phyloP scores from a whole-genome alignment of 441 rosid species.

The Melastoma candidum region DNA sequence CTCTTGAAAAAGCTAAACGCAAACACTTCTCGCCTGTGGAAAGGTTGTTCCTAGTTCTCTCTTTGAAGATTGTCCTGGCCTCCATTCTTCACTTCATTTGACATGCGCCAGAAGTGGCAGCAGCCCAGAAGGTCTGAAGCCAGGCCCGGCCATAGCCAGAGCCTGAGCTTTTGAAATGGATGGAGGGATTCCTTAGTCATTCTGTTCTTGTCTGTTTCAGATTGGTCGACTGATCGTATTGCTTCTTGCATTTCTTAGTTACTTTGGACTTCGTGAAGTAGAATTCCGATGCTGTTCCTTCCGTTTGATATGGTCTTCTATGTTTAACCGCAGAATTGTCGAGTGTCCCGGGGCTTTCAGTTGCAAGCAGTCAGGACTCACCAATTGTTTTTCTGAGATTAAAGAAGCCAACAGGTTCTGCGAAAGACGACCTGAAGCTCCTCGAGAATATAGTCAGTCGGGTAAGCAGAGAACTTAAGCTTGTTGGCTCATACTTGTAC shows the following conservation, averaged over 20 bases:
- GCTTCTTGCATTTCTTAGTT: not conserved
- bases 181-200: no score
- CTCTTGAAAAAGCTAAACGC: conserved; percentile 57
- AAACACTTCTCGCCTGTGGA: conserved; percentile 51
- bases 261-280: not conserved
- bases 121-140: no score
- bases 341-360: conserved; percentile 39
- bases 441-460: conserved; percentile 55
- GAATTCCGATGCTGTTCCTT: not conserved
- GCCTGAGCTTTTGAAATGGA: no score
- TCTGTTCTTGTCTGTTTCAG: no score
- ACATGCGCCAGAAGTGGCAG: no score
- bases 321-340: conserved; percentile 39
- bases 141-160: no score
- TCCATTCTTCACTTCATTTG: not conserved
- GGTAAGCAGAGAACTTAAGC: conserved; percentile 28
- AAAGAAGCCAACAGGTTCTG: conserved; percentile 44
- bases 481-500: not conserved
- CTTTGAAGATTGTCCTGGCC: not conserved
- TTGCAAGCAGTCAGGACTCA: conserved; percentile 65
- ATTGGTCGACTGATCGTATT: no score
- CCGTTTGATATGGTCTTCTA: not conserved
- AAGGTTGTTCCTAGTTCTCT: conserved; percentile 39
- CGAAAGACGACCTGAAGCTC: conserved; percentile 41
- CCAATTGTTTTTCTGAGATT: conserved; percentile 65